Evolutionary conservation across 345 rosid genomes (phyloP).

Genomic region (Gossypium anomalum): DNA sequence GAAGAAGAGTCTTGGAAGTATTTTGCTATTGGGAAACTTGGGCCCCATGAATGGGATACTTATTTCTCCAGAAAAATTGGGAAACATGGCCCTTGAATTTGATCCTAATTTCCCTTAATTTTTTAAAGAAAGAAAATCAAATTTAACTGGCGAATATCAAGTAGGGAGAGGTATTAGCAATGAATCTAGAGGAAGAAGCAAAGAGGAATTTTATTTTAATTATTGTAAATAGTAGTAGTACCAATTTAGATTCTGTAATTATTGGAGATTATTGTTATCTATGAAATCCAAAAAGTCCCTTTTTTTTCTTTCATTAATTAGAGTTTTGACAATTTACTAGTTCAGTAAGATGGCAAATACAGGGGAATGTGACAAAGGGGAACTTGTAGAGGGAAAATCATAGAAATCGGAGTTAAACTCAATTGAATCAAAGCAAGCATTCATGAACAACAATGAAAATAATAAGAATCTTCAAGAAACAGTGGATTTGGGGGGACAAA

Average conservation of each 20-base stretch:
- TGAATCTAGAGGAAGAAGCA: not conserved
- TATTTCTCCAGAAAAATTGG: slow-evolving; percentile 35
- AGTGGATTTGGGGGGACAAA: not conserved
- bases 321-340: not conserved
- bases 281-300: not conserved
- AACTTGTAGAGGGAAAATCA: not conserved
- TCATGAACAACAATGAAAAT: not conserved
- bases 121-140: too few species aligned
- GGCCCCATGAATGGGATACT: slow-evolving; percentile 60
- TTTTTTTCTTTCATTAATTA: not conserved
- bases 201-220: not conserved
- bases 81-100: not conserved
- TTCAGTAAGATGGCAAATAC: not conserved
- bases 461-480: not conserved
- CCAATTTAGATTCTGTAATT: not conserved
- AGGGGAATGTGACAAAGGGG: not conserved
- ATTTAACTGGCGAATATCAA: not conserved
- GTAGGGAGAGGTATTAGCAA: slow-evolving; percentile 2
- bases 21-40: slow-evolving; percentile 39
- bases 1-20: slow-evolving; percentile 63
- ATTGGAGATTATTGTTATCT: not conserved
- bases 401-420: not conserved
- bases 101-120: not conserved
- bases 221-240: not conserved
- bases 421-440: not conserved